Base-by-base conservation (phyloP, 306 rosid genomes). In the Dalbergia cultrata region DNA sequence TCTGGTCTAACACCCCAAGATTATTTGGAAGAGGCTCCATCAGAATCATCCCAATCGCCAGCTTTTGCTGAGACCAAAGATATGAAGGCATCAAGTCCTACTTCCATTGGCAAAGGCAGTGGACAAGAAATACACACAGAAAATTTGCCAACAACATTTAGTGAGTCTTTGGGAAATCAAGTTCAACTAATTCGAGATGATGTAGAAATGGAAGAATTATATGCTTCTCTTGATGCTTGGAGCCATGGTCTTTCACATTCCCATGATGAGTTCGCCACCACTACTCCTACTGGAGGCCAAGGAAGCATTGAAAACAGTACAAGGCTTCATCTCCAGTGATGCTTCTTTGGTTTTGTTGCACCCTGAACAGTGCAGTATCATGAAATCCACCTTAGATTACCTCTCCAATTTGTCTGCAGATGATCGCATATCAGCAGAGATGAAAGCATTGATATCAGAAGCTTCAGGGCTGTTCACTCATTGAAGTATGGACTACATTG, bases 261-360 rank as follows among this genome's bases (percentile, higher is more conserved):
- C 19, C 1, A 14, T 3, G 56, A 50, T 13, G 3, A 50, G 3
- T 12, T 6, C 0, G 0, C 9, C 57, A 2, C 19, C 17, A 52
- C n/a, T 52, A 8, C 44, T 10, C n/a, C 6, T 45, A 44, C 18
- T 26, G 50, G 70, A 62, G 17, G n/a, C 71, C 49, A 50, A 8
- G 34, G 39, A 17, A 61, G 71, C 61, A 5, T n/a, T 62, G 44
- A 34, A 62, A 62, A 33, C 9, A 16, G 50, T 75, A 4, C 11
- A 47, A 62, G 47, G 47, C 18, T 61, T 75, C 8, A 8, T 62
- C 34, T 75, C 80, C 37, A 44, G 13, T 6, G 62, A 62, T 8
- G 67, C 56, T 62, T 62, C 71, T 26, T 26, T 26, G 1, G 8
- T 44, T 75, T 6, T 47, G 4, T 26, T 33, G 34, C 31, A 31